These are phyloP conservation scores for Tricholoma furcatifolium DNA, from an alignment of 768 basidiomycete species.

Conservation along the genomic window DNA sequence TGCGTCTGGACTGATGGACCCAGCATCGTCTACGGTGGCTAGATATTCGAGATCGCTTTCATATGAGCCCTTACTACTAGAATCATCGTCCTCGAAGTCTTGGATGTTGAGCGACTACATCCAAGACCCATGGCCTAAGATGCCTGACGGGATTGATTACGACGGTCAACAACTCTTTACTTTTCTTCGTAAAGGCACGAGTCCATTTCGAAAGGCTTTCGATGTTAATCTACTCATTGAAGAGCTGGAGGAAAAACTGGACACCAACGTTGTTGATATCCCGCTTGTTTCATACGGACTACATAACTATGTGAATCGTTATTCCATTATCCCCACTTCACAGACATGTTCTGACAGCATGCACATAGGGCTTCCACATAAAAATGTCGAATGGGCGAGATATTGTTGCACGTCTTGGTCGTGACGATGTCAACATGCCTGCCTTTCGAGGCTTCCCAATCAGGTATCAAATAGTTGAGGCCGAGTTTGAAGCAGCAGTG, in stretches of 20 bases:
- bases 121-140: not conserved
- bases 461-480: not conserved
- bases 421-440: not conserved
- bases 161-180: not conserved
- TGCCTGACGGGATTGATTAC: not conserved
- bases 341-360: not conserved
- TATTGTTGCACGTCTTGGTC: not conserved
- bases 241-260: slow-evolving; percentile 1
- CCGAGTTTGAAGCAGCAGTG: not conserved
- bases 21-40: too few species aligned
- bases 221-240: not conserved
- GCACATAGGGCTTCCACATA: not conserved
- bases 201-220: not conserved
- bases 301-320: not conserved
- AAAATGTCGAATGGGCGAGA: not conserved
- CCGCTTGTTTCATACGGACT: not conserved
- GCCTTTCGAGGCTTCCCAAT: not conserved
- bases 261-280: not conserved
- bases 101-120: not conserved
- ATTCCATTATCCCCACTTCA: not conserved
- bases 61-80: not conserved
- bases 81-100: not conserved
- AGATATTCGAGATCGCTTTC: not conserved
- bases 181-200: not conserved
- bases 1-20: too few species aligned